phyloP scores from a whole-genome alignment of 495 filamentous ascomycete genomes.

The Thozetella sp. region DNA sequence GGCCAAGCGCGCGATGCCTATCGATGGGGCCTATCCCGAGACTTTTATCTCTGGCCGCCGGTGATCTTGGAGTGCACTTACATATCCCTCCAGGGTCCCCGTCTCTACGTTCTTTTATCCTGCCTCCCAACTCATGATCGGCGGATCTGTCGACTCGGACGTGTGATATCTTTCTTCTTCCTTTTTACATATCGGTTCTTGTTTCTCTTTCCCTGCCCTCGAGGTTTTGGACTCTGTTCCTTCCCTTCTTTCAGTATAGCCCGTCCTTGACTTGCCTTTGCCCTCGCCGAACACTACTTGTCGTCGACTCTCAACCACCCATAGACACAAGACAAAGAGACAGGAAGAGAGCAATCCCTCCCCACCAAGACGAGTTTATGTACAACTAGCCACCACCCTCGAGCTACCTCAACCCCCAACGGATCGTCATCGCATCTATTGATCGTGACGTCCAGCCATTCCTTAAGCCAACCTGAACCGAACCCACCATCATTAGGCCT shows the following conservation, averaged over 20 bases:
- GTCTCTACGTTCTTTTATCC: slow-evolving; percentile 35
- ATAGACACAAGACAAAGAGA: slow-evolving; percentile 11
- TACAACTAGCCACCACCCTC: slow-evolving; percentile 39
- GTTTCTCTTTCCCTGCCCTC: slow-evolving; percentile 45
- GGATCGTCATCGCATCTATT: slow-evolving; percentile 35
- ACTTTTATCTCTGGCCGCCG: slow-evolving; percentile 37
- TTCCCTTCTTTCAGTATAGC: slow-evolving; percentile 45
- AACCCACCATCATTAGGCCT: slow-evolving; percentile 54
- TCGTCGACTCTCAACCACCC: slow-evolving; percentile 6
- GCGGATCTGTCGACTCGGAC: slow-evolving; percentile 50
- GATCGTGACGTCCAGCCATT: slow-evolving; percentile 47
- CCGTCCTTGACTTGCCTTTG: slow-evolving; percentile 14
- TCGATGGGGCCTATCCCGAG: slow-evolving; percentile 36
- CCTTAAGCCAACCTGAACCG: slow-evolving; percentile 41
- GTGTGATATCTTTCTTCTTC: slow-evolving; percentile 51
- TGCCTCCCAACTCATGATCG: slow-evolving; percentile 41
- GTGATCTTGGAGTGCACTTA: slow-evolving; percentile 43
- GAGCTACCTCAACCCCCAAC: slow-evolving; percentile 33
- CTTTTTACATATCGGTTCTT: slow-evolving; percentile 48
- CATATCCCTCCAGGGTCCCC: slow-evolving; percentile 52
- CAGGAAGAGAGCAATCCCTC: not conserved
- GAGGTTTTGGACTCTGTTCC: slow-evolving; percentile 44
- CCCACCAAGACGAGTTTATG: slow-evolving; percentile 30
- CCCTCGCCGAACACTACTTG: slow-evolving; percentile 7
- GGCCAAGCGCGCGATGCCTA: slow-evolving; percentile 13